These are phyloP conservation scores for Alnus glutinosa DNA, from an alignment of 306 rosid species.

Conservation along the genomic window DNA sequence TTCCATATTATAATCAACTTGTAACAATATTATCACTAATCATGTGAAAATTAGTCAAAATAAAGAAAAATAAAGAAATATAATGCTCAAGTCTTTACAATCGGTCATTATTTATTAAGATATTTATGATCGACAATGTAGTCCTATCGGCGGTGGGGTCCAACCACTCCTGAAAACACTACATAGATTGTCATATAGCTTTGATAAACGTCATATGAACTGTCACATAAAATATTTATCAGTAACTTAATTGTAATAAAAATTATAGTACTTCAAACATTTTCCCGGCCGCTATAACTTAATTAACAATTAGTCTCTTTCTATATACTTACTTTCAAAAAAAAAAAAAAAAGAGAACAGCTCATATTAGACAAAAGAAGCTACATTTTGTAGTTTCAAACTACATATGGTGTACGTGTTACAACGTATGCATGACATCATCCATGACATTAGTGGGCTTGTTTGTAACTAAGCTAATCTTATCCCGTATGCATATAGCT, in stretches of 20 bases:
- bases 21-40: background rate
- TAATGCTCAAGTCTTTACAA: too few relatives aligned
- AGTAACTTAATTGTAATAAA: too few relatives aligned
- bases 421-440: background rate
- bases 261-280: too few relatives aligned
- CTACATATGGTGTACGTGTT: background rate
- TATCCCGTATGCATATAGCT: background rate
- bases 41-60: background rate
- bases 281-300: too few relatives aligned
- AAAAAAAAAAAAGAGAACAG: background rate
- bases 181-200: too few relatives aligned
- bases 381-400: background rate
- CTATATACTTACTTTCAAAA: background rate
- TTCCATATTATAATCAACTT: too few relatives aligned
- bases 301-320: background rate
- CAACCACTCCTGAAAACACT: too few relatives aligned
- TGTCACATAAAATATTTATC: too few relatives aligned
- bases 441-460: background rate
- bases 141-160: too few relatives aligned
- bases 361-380: background rate
- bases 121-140: too few relatives aligned
- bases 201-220: too few relatives aligned
- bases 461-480: background rate
- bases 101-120: background rate
- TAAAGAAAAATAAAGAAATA: too few relatives aligned